A percentile compares a stretch with the other conserved stretches of the same genome.
These are phyloP conservation scores for Bacidia rubella DNA, from an alignment of 495 filamentous ascomycete species.

Conservation along the genomic window DNA sequence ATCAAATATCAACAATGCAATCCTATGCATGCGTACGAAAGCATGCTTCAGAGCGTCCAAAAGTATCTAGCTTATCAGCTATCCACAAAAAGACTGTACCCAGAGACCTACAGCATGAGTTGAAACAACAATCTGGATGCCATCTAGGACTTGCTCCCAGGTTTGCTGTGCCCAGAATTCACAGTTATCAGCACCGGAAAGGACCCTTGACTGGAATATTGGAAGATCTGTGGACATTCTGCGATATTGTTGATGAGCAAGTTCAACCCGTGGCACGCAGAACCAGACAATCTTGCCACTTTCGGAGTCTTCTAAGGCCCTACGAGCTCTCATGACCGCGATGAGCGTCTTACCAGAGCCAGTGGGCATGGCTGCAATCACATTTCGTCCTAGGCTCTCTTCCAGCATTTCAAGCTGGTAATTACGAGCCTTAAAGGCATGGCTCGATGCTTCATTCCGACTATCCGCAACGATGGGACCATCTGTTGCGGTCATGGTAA, in stretches of 20 bases:
- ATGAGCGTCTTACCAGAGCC: conserved; percentile 83
- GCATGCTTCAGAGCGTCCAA: conserved; percentile 68
- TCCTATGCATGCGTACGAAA: conserved; percentile 53
- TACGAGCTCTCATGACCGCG: conserved; percentile 62
- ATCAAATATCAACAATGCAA: conserved; percentile 73
- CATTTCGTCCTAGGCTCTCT: conserved; percentile 44
- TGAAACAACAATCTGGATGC: conserved; percentile 60
- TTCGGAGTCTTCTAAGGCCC: conserved; percentile 52
- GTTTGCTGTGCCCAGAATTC: conserved; percentile 60
- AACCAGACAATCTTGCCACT: conserved; percentile 70
- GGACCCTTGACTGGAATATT: conserved; percentile 43
- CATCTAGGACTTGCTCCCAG: conserved; percentile 61
- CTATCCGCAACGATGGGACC: background rate
- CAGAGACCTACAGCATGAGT: conserved; percentile 40
- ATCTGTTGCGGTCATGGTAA: background rate
- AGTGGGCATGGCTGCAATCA: conserved; percentile 88
- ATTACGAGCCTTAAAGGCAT: conserved; percentile 35
- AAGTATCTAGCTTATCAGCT: conserved; percentile 37
- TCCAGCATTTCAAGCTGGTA: conserved; percentile 92
- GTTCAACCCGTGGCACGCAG: conserved; percentile 59
- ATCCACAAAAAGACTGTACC: conserved; percentile 4
- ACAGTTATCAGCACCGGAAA: conserved; percentile 56
- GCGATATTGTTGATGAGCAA: conserved; percentile 59
- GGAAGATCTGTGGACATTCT: conserved; percentile 51
- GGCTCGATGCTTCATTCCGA: background rate